Conservation (phyloP, 2,329 filamentous ascomycete genomes). For the Fusarium goolgardi region DNA sequence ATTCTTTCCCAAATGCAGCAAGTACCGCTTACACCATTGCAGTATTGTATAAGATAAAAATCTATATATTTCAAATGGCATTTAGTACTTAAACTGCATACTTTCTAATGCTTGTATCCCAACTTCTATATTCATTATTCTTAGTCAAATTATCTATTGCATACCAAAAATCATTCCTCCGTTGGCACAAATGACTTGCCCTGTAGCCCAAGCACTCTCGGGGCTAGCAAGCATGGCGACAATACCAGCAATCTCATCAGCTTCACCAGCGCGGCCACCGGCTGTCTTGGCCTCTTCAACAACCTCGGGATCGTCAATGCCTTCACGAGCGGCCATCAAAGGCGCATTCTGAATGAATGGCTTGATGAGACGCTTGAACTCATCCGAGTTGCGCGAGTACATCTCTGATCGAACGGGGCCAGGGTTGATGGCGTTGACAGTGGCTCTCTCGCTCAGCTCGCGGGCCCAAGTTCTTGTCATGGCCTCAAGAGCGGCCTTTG, state of each 20-base stretch:
- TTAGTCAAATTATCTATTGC: conserved; percentile 35
- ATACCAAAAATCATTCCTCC: conserved; percentile 48
- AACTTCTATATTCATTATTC: conserved; percentile 17
- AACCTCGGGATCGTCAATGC: conserved; percentile 42
- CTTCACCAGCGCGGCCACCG: conserved; percentile 45
- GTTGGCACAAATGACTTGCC: conserved; percentile 48
- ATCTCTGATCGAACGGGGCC: conserved; percentile 64
- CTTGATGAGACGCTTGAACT: conserved; percentile 47
- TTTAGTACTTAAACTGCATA: conserved; percentile 17
- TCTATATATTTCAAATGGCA: background rate
- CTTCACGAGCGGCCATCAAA: conserved; percentile 43
- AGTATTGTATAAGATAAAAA: background rate
- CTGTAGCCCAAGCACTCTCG: conserved; percentile 46
- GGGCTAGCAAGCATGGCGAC: conserved; percentile 45
- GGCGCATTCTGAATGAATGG: conserved; percentile 48
- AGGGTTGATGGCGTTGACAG: conserved; percentile 66
- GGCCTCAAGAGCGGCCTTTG: conserved; percentile 66
- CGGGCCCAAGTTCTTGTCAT: conserved; percentile 67
- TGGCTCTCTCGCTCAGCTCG: conserved; percentile 62
- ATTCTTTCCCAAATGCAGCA: background rate
- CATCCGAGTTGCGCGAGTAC: conserved; percentile 54
- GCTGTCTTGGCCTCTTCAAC: conserved; percentile 47
- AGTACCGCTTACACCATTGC: background rate
- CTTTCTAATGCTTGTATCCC: conserved; percentile 24
- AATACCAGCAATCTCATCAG: conserved; percentile 43